Evolutionary conservation across 495 filamentous ascomycete genomes (phyloP).

Genomic region (Hypoxylon trugodes): DNA sequence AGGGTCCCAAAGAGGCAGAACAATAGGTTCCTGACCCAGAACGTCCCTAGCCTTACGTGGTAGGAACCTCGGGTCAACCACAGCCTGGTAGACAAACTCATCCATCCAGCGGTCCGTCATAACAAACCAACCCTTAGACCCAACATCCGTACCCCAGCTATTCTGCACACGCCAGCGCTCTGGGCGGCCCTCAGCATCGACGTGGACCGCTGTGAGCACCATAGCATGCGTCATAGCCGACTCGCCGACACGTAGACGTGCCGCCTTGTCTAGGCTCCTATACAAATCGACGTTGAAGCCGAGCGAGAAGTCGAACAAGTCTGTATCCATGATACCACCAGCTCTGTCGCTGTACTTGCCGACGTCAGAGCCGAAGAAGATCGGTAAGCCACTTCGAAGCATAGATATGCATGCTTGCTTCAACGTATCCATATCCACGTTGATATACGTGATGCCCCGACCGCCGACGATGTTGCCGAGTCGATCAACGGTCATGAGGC

Average conservation of each 20-base stretch:
- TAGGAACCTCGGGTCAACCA: conserved; percentile 79
- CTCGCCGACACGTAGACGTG: conserved; percentile 74
- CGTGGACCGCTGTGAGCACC: conserved; percentile 85
- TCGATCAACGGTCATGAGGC: conserved; percentile 75
- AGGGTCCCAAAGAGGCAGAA: conserved; percentile 85
- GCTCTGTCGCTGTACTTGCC: conserved; percentile 75
- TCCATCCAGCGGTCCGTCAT: conserved; percentile 91
- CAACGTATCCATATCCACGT: conserved; percentile 76
- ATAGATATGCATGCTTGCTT: conserved; percentile 78
- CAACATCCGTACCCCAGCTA: conserved; percentile 73
- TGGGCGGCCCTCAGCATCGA: conserved; percentile 65
- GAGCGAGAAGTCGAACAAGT: conserved; percentile 75
- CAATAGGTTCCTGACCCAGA: conserved; percentile 70
- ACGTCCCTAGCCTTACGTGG: conserved; percentile 71
- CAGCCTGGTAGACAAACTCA: conserved; percentile 85
- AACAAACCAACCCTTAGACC: conserved; percentile 82
- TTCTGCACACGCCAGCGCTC: conserved; percentile 89
- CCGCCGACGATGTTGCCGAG: conserved; percentile 83
- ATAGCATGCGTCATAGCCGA: conserved; percentile 89
- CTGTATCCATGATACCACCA: conserved; percentile 79
- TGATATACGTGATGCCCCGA: conserved; percentile 77
- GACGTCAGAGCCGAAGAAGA: conserved; percentile 91
- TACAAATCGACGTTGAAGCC: conserved; percentile 76
- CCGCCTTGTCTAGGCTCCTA: conserved; percentile 72
- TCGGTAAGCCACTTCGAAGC: conserved; percentile 75